phyloP scores from a whole-genome alignment of 2,329 filamentous ascomycete species.

The Sporothrix brunneoviolacea region DNA sequence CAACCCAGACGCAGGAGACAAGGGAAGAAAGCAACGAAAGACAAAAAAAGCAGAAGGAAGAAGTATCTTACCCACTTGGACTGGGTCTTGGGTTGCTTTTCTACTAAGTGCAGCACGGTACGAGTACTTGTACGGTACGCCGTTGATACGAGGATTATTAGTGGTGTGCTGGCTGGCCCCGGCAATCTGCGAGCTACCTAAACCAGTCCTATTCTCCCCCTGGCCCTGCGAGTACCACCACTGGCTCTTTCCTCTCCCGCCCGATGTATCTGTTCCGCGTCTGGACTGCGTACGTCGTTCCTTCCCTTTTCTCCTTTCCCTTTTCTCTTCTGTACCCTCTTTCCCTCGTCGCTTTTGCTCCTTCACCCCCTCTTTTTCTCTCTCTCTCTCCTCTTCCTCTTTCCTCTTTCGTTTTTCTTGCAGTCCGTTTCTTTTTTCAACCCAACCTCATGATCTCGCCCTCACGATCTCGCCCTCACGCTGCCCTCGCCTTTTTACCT shows the following conservation, averaged over 20 bases:
- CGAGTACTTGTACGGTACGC: no score
- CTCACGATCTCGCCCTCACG: neutral
- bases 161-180: conserved; percentile 8
- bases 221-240: neutral
- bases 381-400: conserved; percentile 4
- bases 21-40: neutral
- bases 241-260: conserved; percentile 1
- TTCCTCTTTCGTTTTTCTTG: conserved; percentile 3
- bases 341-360: neutral
- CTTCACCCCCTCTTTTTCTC: neutral
- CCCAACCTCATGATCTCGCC: neutral
- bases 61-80: conserved; percentile 14
- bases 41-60: no score
- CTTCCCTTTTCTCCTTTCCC: conserved; percentile 6
- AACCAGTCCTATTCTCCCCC: conserved; percentile 4
- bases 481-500: neutral
- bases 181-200: conserved; percentile 14
- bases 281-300: conserved; percentile 1
- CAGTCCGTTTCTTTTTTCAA: conserved; percentile 5
- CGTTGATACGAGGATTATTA: neutral
- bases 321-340: conserved; percentile 2
- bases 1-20: conserved; percentile 2
- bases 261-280: conserved; percentile 14
- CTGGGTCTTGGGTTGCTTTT: conserved; percentile 12
- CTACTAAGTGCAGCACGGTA: conserved; percentile 6